A percentile compares a stretch with the other conserved stretches of the same genome.
phyloP scores from a whole-genome alignment of 176 grass and related monocot genomes.

The Carex parvula region DNA sequence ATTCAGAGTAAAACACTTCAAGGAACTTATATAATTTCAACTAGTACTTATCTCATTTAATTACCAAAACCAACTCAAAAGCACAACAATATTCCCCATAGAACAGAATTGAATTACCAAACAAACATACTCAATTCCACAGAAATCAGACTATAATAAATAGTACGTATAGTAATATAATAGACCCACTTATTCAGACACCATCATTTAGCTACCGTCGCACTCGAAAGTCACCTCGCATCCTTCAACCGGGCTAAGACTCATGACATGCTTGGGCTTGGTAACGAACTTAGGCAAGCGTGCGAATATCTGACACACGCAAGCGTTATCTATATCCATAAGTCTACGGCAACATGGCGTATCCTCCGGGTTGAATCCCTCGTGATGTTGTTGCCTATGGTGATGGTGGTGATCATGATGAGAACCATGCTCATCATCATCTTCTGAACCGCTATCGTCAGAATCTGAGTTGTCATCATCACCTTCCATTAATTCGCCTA shows the following conservation, averaged over 20 bases:
- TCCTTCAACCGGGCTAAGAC: constrained; percentile 46
- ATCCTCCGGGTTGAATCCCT: constrained; percentile 41
- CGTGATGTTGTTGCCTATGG: constrained; percentile 3
- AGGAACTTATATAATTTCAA: not conserved
- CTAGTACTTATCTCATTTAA: not conserved
- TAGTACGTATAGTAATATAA: not conserved
- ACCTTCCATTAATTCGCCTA: constrained; percentile 27
- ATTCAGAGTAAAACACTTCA: not conserved
- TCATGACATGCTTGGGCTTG: constrained; percentile 63
- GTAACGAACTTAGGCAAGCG: constrained; percentile 66
- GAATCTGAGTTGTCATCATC: constrained; percentile 32
- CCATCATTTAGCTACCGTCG: constrained; percentile 16
- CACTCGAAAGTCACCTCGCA: constrained; percentile 72
- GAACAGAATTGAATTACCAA: not conserved
- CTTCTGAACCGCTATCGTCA: constrained; percentile 29
- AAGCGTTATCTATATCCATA: constrained; percentile 58
- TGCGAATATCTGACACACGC: constrained; percentile 65
- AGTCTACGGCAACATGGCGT: constrained; percentile 74
- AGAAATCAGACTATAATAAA: not conserved
- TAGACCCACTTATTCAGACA: constrained; percentile 8
- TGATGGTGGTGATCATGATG: constrained; percentile 14
- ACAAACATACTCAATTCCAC: constrained; percentile 8
- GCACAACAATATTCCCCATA: not conserved
- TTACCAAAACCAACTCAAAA: constrained; percentile 19
- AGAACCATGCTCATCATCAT: not conserved